Conservation (phyloP, 805 yeast species). For the Candida hungchunana region DNA sequence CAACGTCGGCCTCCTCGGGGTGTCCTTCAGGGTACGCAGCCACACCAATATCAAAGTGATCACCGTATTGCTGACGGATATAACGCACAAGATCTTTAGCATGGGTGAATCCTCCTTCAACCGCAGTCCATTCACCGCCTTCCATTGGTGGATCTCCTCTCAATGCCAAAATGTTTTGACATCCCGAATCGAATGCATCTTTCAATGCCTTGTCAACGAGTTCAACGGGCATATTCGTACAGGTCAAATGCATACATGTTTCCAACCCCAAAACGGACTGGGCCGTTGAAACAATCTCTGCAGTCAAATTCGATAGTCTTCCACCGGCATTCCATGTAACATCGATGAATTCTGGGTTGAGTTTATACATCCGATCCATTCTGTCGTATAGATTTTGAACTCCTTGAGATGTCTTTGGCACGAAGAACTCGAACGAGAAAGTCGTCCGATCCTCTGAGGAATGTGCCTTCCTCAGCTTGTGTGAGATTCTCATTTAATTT, state of each 20-base stretch:
- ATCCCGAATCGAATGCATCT: conserved; percentile 85
- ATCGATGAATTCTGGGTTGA: conserved; percentile 88
- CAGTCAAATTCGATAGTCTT: conserved; percentile 72
- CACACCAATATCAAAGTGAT: conserved; percentile 89
- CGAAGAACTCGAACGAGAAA: conserved; percentile 94
- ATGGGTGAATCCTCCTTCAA: conserved; percentile 76
- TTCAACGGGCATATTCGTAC: conserved; percentile 86
- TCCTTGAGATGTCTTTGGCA: conserved; percentile 96
- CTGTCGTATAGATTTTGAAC: conserved; percentile 93
- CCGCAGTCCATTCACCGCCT: conserved; percentile 38
- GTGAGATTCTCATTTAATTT: conserved; percentile 41
- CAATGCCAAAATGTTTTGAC: conserved; percentile 90
- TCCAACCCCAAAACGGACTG: conserved; percentile 89
- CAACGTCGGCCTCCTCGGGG: conserved; percentile 66
- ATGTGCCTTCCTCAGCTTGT: conserved; percentile 33
- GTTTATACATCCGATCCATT: conserved; percentile 94
- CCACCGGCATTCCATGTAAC: conserved; percentile 99
- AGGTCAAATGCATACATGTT: conserved; percentile 97
- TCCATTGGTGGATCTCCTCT: conserved; percentile 94
- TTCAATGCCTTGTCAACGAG: conserved; percentile 80
- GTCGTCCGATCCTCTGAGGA: conserved; percentile 46
- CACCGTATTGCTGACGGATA: conserved; percentile 65
- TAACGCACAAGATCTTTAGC: conserved; percentile 83
- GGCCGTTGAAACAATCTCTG: conserved; percentile 88
- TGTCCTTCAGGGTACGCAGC: conserved; percentile 99